phyloP scores from a whole-genome alignment of 108 stramenopile genomes.

The Discostella pseudostelligera region DNA sequence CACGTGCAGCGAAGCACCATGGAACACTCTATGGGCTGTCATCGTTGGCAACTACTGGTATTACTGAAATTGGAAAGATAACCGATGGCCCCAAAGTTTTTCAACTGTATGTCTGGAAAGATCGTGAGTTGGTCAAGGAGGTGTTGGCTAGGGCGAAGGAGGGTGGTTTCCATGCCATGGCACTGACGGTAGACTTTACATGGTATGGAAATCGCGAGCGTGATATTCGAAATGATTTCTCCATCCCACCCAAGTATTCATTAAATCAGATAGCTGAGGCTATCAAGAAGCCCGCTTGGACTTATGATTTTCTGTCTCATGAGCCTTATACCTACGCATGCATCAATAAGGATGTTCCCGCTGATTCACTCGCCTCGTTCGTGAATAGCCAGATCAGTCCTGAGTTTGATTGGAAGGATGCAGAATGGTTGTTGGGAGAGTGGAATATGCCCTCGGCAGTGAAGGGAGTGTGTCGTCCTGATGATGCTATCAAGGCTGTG shows the following conservation, averaged over 20 bases:
- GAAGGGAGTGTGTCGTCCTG: constrained; percentile 95
- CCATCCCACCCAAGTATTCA: constrained; percentile 90
- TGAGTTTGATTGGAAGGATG: constrained; percentile 94
- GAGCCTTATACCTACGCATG: constrained; percentile 90
- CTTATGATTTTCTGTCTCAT: constrained; percentile 86
- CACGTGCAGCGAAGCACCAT: constrained; percentile 79
- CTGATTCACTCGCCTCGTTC: constrained; percentile 92
- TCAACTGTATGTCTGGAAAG: constrained; percentile 98
- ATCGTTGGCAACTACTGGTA: constrained; percentile 84
- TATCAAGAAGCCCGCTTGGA: constrained; percentile 86
- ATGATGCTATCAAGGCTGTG: constrained; percentile 90
- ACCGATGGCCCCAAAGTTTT: constrained; percentile 87
- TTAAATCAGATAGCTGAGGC: constrained; percentile 85
- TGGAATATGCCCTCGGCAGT: constrained; percentile 91
- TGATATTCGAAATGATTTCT: constrained; percentile 96
- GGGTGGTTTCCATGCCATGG: constrained; percentile 93
- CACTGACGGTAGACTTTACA: constrained; percentile 96
- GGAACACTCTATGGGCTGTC: constrained; percentile 89
- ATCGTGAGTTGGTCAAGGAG: constrained; percentile 92
- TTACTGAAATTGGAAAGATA: constrained; percentile 75
- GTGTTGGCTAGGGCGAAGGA: constrained; percentile 92
- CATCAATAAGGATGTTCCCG: constrained; percentile 88
- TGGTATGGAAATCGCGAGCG: constrained; percentile 96
- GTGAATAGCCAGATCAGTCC: constrained; percentile 93
- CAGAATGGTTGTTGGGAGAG: constrained; percentile 94